These are phyloP conservation scores for Fraxinus greggii DNA, from an alignment of 305 asterid genomes.

Conservation along the genomic window DNA sequence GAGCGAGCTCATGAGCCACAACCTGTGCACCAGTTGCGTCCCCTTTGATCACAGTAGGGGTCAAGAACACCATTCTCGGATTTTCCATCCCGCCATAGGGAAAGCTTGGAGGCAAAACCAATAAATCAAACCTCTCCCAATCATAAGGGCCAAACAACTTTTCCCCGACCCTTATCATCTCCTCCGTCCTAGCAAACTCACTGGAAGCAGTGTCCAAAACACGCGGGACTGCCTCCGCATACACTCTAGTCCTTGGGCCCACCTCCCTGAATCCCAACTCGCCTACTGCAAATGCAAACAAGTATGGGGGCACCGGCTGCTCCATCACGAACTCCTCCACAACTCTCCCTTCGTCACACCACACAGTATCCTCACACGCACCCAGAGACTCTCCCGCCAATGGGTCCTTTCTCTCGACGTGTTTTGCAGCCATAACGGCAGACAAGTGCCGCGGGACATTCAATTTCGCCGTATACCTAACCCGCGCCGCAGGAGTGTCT, in stretches of 20 bases:
- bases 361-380: conserved; percentile 61
- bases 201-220: conserved; percentile 69
- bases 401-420: conserved; percentile 50
- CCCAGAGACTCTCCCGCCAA: conserved; percentile 41
- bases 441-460: conserved; percentile 62
- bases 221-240: conserved; percentile 51
- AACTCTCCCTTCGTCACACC: conserved; percentile 76
- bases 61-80: conserved; percentile 87
- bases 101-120: conserved; percentile 95
- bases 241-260: conserved; percentile 84
- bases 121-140: conserved; percentile 92
- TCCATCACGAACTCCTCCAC: conserved; percentile 92
- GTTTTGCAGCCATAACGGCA: conserved; percentile 82
- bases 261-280: conserved; percentile 83
- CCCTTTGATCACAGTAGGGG: conserved; percentile 90
- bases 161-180: conserved; percentile 86
- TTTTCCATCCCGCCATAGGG: conserved; percentile 97
- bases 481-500: conserved; percentile 87
- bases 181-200: conserved; percentile 87
- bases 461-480: conserved; percentile 57
- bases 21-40: conserved; percentile 79
- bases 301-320: conserved; percentile 80
- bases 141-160: conserved; percentile 79
- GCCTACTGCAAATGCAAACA: conserved; percentile 94
- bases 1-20: conserved; percentile 97